Evolutionary conservation across 2,329 filamentous ascomycete species (phyloP).

Genomic region (Botrytis cinerea): DNA sequence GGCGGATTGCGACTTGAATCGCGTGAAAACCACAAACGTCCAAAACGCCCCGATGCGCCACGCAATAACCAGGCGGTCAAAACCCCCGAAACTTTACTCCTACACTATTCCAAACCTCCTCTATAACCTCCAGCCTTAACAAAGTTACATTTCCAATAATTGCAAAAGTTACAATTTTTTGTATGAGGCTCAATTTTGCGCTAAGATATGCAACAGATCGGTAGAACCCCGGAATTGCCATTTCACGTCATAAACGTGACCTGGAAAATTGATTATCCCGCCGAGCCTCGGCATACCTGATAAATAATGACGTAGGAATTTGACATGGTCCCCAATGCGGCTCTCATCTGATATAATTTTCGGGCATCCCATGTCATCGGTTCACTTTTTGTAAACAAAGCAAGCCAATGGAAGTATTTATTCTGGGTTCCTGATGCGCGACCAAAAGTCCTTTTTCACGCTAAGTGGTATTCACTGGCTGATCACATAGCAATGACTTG

Average conservation of each 20-base stretch:
- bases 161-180: background rate
- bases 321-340: background rate
- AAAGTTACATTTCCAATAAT: background rate
- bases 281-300: background rate
- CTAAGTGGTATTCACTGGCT: background rate
- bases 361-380: background rate
- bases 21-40: background rate
- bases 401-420: background rate
- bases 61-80: background rate
- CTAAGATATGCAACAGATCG: constrained; percentile 7
- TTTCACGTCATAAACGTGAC: background rate
- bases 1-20: background rate
- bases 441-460: background rate
- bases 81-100: background rate
- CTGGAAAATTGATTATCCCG: background rate
- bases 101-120: background rate
- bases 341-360: background rate
- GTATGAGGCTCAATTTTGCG: background rate
- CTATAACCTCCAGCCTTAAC: background rate
- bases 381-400: background rate
- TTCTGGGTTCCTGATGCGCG: no score
- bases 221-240: background rate
- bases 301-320: background rate
- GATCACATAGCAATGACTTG: background rate
- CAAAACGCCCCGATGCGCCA: constrained; percentile 2